Base-by-base conservation (phyloP, 306 rosid genomes). In the Castanopsis chinensis region DNA sequence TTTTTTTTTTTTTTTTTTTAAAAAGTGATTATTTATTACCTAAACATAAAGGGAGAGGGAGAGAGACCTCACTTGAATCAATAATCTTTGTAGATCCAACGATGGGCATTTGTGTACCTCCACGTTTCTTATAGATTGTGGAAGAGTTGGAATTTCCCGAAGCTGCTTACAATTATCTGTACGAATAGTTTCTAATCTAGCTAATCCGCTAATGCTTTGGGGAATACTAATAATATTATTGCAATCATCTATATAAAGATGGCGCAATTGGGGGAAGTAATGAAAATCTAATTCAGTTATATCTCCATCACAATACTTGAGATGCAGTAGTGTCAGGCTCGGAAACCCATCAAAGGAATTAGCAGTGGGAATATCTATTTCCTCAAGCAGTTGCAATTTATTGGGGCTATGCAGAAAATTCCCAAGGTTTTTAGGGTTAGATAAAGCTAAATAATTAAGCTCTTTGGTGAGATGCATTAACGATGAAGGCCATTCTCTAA, bases 31-130 rank as follows among this genome's bases (percentile, higher is more conserved):
- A 28, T 28, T 28, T 28, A 28, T 28, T 28, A 28, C 30, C 30
- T 28, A 28, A 25, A 28, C 30, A 30, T 2, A 30, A 30, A 30
- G 32, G 49, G 32, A 13, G 12, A 35, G 0, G 18, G 60, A 28
- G 1, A 19, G 1, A 5, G 23, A 83, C 86, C 32, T 28, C 30
- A 28, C 30, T 80, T 78, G 86, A 8, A 73, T 74, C 55, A 78
- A 28, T 51, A 83, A 5, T 25, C 59, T 65, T 2, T 49, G 65
- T 9, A 69, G 75, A 51, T 80, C 74, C 61, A 78, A 37, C 51
- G 74, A 54, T 6, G n/a, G 23, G 71, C 83, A 78, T 5, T 60
- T 75, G 9, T 5, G 0, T 37, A 7, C 43, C 6, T 6, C 10
- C 45, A 37, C 45, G 0, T 1, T 1, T 37, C 45, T 37, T 37